phyloP scores from a whole-genome alignment of 139 green algal genomes.

The Chlamydomonas incerta region DNA sequence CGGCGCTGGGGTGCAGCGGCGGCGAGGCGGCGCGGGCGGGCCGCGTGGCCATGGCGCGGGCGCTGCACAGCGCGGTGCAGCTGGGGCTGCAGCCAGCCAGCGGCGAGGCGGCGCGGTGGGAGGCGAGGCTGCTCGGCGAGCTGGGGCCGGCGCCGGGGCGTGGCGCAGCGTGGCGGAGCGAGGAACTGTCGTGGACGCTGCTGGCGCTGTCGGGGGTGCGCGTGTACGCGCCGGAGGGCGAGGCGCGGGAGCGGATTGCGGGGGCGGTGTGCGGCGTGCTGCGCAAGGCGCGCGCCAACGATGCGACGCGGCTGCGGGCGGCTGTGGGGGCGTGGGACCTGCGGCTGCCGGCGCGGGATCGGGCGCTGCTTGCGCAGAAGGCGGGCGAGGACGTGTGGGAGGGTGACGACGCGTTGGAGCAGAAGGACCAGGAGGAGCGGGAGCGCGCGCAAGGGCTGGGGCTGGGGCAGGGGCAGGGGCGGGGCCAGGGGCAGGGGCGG shows the following conservation, averaged over 20 bases:
- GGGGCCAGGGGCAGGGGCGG: no score
- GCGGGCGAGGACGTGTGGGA: not conserved
- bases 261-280: not conserved
- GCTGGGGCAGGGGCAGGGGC: no score
- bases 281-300: constrained; percentile 4
- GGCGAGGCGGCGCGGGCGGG: not conserved
- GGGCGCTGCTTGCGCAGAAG: constrained; percentile 12
- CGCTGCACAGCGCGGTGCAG: not conserved
- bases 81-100: constrained; percentile 6
- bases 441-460: no score
- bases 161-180: not conserved
- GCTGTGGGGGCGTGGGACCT: not conserved
- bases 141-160: not conserved
- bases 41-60: constrained; percentile 22
- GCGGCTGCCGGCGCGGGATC: constrained; percentile 7
- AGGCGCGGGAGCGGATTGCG: not conserved
- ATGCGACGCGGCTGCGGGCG: constrained; percentile 2
- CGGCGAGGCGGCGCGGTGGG: not conserved
- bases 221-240: not conserved
- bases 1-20: not conserved
- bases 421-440: no score
- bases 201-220: constrained; percentile 17
- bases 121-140: constrained; percentile 1
- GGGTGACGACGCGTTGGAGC: not conserved
- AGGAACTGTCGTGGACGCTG: constrained; percentile 35